Percentiles rank a stretch among this genome's conserved stretches.
These are phyloP conservation scores for Cyclotella sp. DNA, from an alignment of 108 stramenopile species.

Conservation along the genomic window DNA sequence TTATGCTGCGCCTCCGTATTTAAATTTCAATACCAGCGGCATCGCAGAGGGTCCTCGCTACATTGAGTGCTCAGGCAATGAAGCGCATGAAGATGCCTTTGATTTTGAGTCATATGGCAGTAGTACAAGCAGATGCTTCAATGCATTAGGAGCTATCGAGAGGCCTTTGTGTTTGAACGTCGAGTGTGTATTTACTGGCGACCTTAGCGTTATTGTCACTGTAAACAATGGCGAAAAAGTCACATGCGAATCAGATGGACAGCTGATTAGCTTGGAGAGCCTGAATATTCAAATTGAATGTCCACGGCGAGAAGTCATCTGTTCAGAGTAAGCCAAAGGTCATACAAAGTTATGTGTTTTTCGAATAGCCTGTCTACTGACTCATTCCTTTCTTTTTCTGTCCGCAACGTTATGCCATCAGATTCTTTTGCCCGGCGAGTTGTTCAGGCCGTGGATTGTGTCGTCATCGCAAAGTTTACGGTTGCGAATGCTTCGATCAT, in stretches of 20 bases:
- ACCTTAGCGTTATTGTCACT: slow-evolving; percentile 14
- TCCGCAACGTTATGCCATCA: not conserved
- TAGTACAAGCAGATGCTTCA: slow-evolving; percentile 23
- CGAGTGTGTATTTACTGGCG: slow-evolving; percentile 10
- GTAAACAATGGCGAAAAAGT: slow-evolving; percentile 27
- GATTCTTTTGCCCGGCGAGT: slow-evolving; percentile 37
- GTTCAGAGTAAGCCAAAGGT: slow-evolving; percentile 20
- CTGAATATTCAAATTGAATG: slow-evolving; percentile 24
- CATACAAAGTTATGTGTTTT: not conserved
- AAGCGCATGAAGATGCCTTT: slow-evolving; percentile 8
- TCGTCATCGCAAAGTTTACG: slow-evolving; percentile 18
- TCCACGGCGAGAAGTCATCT: slow-evolving; percentile 30
- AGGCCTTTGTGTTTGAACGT: slow-evolving; percentile 32
- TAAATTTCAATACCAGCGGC: slow-evolving; percentile 9
- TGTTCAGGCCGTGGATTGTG: slow-evolving; percentile 42
- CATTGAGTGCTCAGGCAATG: slow-evolving; percentile 17
- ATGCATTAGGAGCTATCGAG: slow-evolving; percentile 22
- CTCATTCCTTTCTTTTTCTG: not conserved
- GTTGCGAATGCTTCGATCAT: slow-evolving; percentile 28
- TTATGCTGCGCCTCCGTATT: slow-evolving; percentile 30
- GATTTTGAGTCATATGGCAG: slow-evolving; percentile 35
- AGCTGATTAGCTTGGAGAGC: slow-evolving; percentile 16
- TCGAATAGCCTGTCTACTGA: not conserved
- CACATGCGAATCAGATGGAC: slow-evolving; percentile 27
- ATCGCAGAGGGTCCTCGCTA: slow-evolving; percentile 12